A percentile compares a stretch with the other conserved stretches of the same genome.
phyloP scores from a whole-genome alignment of 2,329 filamentous ascomycete genomes.

The Fusarium papillatum region DNA sequence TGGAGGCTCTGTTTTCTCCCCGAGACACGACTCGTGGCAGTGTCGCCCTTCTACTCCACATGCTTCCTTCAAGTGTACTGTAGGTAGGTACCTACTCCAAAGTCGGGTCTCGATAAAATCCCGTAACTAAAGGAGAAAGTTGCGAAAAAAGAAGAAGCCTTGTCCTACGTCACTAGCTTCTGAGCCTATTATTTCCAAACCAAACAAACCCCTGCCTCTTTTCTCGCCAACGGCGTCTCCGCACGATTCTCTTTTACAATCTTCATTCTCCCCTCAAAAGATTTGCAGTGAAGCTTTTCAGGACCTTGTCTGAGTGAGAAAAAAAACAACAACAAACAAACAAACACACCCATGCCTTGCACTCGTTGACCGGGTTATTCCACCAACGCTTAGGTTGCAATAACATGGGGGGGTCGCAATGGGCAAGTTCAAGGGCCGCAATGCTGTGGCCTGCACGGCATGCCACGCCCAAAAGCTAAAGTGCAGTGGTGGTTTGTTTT shows the following conservation, averaged over 20 bases:
- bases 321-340: background rate
- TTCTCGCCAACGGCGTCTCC: background rate
- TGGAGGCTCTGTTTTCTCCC: conserved; percentile 24
- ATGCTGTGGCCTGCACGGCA: conserved; percentile 17
- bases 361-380: background rate
- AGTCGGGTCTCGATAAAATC: conserved; percentile 1
- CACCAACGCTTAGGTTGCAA: background rate
- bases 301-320: background rate
- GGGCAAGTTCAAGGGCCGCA: conserved; percentile 25
- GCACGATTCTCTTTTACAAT: background rate
- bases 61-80: background rate
- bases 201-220: background rate
- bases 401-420: conserved; percentile 15
- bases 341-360: background rate
- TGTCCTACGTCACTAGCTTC: conserved; percentile 3
- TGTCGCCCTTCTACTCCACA: background rate
- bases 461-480: conserved; percentile 26
- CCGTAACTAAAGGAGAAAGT: background rate
- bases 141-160: background rate
- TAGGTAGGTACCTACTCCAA: background rate
- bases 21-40: background rate
- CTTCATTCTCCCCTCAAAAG: background rate
- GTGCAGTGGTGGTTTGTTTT: conserved; percentile 19
- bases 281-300: background rate
- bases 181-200: conserved; percentile 1